Evolutionary conservation across 2,329 filamentous ascomycete species (phyloP).

Genomic region (Talaromyces funiculosus): DNA sequence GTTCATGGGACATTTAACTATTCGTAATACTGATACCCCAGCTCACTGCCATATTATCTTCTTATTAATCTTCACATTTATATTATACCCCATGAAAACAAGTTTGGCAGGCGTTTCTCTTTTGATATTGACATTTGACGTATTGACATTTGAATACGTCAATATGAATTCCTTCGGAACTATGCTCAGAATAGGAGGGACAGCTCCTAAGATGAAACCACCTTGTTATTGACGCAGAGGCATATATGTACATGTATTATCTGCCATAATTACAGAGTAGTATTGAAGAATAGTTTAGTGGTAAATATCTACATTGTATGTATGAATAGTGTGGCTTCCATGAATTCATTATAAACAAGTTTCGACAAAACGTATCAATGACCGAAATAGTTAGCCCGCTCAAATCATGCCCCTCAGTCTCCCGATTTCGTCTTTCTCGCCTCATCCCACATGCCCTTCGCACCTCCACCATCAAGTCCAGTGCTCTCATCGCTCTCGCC

Average conservation of each 20-base stretch:
- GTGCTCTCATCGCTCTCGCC: conserved; percentile 18
- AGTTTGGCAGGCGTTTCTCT: background rate
- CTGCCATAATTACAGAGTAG: background rate
- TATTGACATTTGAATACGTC: background rate
- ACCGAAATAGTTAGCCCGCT: too few species aligned
- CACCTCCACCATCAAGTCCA: background rate
- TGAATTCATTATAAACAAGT: background rate
- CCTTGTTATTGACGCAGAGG: background rate
- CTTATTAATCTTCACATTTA: background rate
- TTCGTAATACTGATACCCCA: background rate
- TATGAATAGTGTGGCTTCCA: background rate
- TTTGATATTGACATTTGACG: background rate
- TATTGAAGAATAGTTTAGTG: background rate
- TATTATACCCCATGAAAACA: background rate
- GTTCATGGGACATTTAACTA: background rate
- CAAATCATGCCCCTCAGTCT: background rate
- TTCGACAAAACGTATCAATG: background rate
- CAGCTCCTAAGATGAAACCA: conserved; percentile 3
- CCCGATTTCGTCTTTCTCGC: background rate
- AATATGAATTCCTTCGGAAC: background rate
- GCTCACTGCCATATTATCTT: background rate
- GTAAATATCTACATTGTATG: background rate
- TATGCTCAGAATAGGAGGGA: too few species aligned
- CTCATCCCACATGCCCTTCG: background rate
- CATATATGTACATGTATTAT: background rate